These are phyloP conservation scores for Capronia americana DNA, from an alignment of 2,329 filamentous ascomycete genomes.

Conservation along the genomic window DNA sequence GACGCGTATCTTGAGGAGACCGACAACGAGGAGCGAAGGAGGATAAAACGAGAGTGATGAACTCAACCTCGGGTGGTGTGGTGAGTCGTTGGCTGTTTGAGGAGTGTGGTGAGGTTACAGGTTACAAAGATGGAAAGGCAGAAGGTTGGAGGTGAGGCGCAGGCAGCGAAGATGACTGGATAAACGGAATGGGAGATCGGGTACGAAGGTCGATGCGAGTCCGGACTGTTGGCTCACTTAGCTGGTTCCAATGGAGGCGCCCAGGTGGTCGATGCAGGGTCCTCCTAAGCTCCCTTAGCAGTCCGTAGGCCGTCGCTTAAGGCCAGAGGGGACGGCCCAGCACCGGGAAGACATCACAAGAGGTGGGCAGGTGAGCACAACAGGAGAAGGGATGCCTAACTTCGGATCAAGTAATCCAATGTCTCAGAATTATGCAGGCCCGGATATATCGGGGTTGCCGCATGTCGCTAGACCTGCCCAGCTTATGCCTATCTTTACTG, in stretches of 20 bases:
- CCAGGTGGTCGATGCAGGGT: constrained; percentile 12
- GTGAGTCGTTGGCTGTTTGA: constrained; percentile 22
- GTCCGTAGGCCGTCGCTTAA: background rate
- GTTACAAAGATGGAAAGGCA: constrained; percentile 12
- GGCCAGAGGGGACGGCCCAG: background rate
- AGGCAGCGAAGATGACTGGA: constrained; percentile 19
- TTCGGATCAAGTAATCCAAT: constrained; percentile 14
- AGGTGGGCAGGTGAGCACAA: background rate
- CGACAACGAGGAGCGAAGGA: constrained; percentile 2
- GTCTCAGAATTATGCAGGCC: constrained; percentile 13
- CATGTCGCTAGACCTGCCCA: background rate
- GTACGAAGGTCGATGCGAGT: constrained; percentile 11
- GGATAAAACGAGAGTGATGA: constrained; percentile 31
- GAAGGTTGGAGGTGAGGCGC: constrained; percentile 16
- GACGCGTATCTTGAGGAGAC: constrained; percentile 27
- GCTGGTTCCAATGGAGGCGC: background rate
- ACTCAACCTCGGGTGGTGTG: constrained; percentile 29
- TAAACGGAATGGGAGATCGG: constrained; percentile 11
- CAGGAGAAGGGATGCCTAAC: constrained; percentile 12
- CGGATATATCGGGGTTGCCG: constrained; percentile 4
- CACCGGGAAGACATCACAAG: background rate
- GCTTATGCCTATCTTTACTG: constrained; percentile 18
- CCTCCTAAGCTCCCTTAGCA: background rate
- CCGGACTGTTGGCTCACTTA: constrained; percentile 1
- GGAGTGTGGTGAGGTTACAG: constrained; percentile 24